Evolutionary conservation across 106 monocot species (phyloP), one percentile per base, ranked within the genome.

Genomic region (Agapanthus africanus): DNA sequence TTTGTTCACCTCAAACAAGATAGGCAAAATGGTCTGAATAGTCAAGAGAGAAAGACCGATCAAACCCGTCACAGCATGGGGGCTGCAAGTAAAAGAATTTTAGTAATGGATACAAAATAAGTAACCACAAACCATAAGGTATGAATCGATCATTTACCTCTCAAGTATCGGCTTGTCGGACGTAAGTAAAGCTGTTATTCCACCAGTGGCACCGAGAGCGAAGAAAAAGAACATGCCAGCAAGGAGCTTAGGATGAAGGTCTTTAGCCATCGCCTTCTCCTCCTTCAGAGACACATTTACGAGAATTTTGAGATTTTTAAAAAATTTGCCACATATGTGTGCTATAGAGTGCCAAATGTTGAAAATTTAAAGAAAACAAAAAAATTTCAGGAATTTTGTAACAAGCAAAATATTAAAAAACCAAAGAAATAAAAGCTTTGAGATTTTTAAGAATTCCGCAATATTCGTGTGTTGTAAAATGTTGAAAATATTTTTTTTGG

Each of bases 201-300:
- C 94, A 59, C 88, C 91, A 46, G 78, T 85, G 7, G 91, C 91
- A 23, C 94, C 94, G 23, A 85, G 67, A 40, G 88, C 85, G 68
- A 91, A 95, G 74, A 91, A 95, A 61, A 91, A 91, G 71, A 95
- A 95, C 94, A 95, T 95, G 62, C 91, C 91, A 18, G 42, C 85
- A 16, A 91, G 91, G 69, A 95, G 87, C 77, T 95, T 91, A 25
- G 94, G 94, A 37, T 95, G 94, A 0, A 91, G 84, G 44, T 88
- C 91, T 78, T 95, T 95, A 10, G 94, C 91, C 79, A 68, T 95
- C 54, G 91, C 94, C 64, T 83, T 95, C 80, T 95, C 94, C 62
- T 95, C 91, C 94, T 95, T 77, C 30, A 44, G 42, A 14, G 15
- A 21, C 4, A 41, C 8, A 32, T 52, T 52, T 25, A 26, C 6